Conservation (phyloP, 1,284 basidiomycete species). For the Sphaerobolus stellatus region DNA sequence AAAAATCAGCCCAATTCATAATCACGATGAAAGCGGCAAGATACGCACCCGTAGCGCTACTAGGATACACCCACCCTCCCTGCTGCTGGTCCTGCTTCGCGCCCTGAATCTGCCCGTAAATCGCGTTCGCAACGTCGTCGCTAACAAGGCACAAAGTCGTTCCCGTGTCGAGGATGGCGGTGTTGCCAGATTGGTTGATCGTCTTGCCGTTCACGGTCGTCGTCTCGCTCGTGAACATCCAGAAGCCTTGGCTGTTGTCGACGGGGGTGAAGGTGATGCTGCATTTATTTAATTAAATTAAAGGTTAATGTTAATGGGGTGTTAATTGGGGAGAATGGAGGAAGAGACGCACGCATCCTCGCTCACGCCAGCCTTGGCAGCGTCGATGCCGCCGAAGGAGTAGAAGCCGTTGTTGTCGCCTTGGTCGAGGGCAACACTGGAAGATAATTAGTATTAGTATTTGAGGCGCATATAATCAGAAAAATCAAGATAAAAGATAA, state of each 20-base stretch:
- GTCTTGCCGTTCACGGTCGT: slow-evolving; percentile 28
- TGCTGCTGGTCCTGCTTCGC: slow-evolving; percentile 32
- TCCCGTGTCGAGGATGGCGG: slow-evolving; percentile 42
- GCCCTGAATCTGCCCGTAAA: slow-evolving; percentile 31
- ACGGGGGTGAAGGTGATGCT: slow-evolving; percentile 23
- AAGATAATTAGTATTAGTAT: too few species aligned
- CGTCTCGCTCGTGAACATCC: slow-evolving; percentile 31
- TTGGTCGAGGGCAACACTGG: slow-evolving; percentile 33
- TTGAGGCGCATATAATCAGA: too few species aligned
- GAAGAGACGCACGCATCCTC: slow-evolving; percentile 29
- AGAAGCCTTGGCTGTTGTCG: slow-evolving; percentile 32
- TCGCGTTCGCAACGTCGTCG: slow-evolving; percentile 27
- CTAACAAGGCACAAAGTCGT: slow-evolving; percentile 38
- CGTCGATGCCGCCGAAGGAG: slow-evolving; percentile 37
- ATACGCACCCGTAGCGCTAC: slow-evolving; percentile 21
- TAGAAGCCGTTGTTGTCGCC: slow-evolving; percentile 35
- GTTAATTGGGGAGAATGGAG: neutral
- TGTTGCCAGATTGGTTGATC: slow-evolving; percentile 28
- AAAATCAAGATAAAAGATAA: too few species aligned
- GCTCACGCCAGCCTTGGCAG: slow-evolving; percentile 19
- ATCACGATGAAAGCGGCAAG: neutral
- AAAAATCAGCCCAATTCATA: neutral
- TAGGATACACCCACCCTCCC: slow-evolving; percentile 39
- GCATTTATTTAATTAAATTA: too few species aligned
- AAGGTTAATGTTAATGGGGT: too few species aligned